These are phyloP conservation scores for Eucalyptus victrix DNA, from an alignment of 345 rosid species.

Conservation along the genomic window DNA sequence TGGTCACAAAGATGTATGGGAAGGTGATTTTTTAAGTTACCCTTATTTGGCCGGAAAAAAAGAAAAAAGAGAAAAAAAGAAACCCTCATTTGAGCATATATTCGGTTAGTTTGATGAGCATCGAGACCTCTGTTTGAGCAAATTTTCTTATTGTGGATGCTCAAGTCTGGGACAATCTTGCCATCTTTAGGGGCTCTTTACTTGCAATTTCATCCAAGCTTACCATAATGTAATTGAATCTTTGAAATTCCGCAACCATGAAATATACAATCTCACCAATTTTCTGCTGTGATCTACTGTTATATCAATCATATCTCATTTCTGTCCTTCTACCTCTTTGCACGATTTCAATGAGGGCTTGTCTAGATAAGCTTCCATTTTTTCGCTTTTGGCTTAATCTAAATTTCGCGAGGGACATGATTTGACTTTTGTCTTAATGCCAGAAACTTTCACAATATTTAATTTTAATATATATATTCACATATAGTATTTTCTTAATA, in stretches of 20 bases:
- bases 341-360: neutral
- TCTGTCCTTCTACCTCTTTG: neutral
- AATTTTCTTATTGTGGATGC: neutral
- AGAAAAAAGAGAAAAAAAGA: neutral
- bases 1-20: slow-evolving; percentile 19
- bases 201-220: neutral
- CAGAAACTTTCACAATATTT: neutral
- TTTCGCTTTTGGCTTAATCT: neutral
- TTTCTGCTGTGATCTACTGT: neutral
- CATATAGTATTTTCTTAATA: neutral
- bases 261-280: too few species aligned
- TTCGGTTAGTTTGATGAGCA: neutral
- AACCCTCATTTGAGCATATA: neutral
- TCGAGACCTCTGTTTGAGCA: neutral
- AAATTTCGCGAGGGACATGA: neutral
- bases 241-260: neutral
- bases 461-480: neutral
- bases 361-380: neutral
- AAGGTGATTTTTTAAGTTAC: slow-evolving; percentile 27
- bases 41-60: neutral
- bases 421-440: neutral
- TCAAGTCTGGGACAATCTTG: neutral
- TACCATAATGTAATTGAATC: neutral
- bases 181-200: neutral
- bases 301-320: neutral